Base-by-base conservation (phyloP, 1,284 basidiomycete genomes). In the Pisolithus thermaeus region DNA sequence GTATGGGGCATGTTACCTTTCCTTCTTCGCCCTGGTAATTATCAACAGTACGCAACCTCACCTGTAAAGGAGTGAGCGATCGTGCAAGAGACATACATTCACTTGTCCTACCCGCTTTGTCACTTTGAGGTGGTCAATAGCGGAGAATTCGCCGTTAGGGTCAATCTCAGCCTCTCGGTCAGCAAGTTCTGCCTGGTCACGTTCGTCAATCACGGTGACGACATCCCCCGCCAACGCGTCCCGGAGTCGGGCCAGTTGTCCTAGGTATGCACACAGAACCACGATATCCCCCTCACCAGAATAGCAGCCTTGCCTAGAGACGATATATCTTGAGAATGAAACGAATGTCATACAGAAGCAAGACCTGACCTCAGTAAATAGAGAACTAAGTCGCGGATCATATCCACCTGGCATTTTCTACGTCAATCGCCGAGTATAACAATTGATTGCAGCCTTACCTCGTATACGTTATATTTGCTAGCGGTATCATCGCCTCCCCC, bases 11-110 rank as follows among this genome's bases (percentile, higher is more conserved):
- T 32, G 62, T 28, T 52, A 75, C 72, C 60, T 75, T 77, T 1
- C 76, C 82, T 67, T 85, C 84, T 56, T 86, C 80, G 8, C 85
- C 87, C 63, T 90, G 87, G 59, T 80, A 90, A 54, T 84, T 88
- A 57, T 90, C 87, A 1, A 90, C 76, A 1, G 86, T 89, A n/a
- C 84, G 76, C 7, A 88, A 66, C 14, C 76, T 76, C 27, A 87
- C 78, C 83, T 87, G 42, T 32, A 47, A 39, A 23, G 22, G 18
- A 25, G 36, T 51, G 27, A 52, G 39, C 32, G 27, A 16, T 25
- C 25, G 32, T 52, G 59, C 23, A 23, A 16, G 22, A 38, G 20
- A 16, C 18, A 44, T 41, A 37, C 11, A 46, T 7, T 25, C 7
- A 5, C 35, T 43, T 57, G 32, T 14, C 67, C 51, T 59, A 83